Percentiles rank a stretch among this genome's conserved stretches.
Evolutionary conservation across 345 rosid species (phyloP).

Genomic region (Sisymbrium altissimum): DNA sequence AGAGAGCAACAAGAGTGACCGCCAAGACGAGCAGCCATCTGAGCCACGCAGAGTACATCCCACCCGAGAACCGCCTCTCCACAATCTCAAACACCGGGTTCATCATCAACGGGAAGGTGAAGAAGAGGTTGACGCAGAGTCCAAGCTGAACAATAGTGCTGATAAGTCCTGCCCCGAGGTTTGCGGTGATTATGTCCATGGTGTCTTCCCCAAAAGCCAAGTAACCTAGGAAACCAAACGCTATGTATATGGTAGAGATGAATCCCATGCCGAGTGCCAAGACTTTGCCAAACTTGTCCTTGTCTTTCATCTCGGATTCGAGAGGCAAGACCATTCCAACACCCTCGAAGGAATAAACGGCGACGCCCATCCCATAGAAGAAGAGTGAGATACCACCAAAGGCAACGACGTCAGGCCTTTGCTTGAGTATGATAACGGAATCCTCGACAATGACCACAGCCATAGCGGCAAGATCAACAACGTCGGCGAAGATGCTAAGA

Average conservation of each 20-base stretch:
- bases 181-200: slow-evolving; percentile 72
- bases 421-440: slow-evolving; percentile 35
- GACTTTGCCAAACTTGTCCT: slow-evolving; percentile 51
- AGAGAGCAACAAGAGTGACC: slow-evolving; percentile 62
- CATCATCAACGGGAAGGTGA: slow-evolving; percentile 95
- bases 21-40: slow-evolving; percentile 68
- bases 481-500: slow-evolving; percentile 85
- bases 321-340: slow-evolving; percentile 77
- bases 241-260: slow-evolving; percentile 58
- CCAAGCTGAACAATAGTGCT: slow-evolving; percentile 71
- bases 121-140: slow-evolving; percentile 75
- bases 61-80: slow-evolving; percentile 64
- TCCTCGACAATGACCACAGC: slow-evolving; percentile 67
- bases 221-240: slow-evolving; percentile 71
- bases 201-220: slow-evolving; percentile 73
- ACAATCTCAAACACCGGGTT: slow-evolving; percentile 82
- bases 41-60: slow-evolving; percentile 67
- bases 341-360: slow-evolving; percentile 73
- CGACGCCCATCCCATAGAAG: slow-evolving; percentile 81
- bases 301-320: slow-evolving; percentile 66
- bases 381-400: slow-evolving; percentile 58
- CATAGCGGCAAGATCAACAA: slow-evolving; percentile 78
- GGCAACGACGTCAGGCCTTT: slow-evolving; percentile 47
- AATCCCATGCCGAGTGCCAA: slow-evolving; percentile 53
- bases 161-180: slow-evolving; percentile 59